These are phyloP conservation scores for Fraxinus velutina DNA, from an alignment of 305 asterid genomes.

Conservation along the genomic window DNA sequence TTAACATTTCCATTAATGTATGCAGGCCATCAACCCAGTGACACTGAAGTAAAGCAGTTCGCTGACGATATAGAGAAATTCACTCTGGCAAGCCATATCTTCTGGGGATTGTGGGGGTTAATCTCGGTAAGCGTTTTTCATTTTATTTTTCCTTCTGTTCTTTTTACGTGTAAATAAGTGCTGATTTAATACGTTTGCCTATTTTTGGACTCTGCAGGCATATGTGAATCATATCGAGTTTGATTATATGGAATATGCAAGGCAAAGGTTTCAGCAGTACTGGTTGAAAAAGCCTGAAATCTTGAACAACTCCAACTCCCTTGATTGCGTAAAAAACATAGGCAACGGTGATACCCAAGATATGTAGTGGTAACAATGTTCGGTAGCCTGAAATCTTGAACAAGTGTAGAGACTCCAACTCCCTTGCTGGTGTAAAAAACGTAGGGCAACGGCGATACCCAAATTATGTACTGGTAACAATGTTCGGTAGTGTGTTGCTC, in stretches of 20 bases:
- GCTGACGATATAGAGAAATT: conserved; percentile 57
- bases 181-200: neutral
- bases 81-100: conserved; percentile 78
- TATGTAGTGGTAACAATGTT: neutral
- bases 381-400: conserved; percentile 33
- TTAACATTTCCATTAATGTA: conserved; percentile 9
- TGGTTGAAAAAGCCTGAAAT: conserved; percentile 55
- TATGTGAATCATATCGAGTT: conserved; percentile 75
- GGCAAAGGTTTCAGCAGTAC: conserved; percentile 80
- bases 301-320: neutral
- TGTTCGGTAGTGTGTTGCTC: neutral
- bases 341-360: neutral
- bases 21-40: conserved; percentile 54
- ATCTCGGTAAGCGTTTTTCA: conserved; percentile 56
- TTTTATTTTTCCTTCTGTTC: neutral
- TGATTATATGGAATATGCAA: conserved; percentile 76
- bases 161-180: neutral
- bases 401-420: neutral
- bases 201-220: conserved; percentile 38
- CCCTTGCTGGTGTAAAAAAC: neutral
- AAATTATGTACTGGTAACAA: neutral
- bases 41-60: conserved; percentile 44
- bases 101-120: conserved; percentile 95
- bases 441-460: neutral
- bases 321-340: neutral